Evolutionary conservation across 257 asterid genomes (phyloP), one percentile per base, ranked within the genome.

Genomic region (Ilex asprella): DNA sequence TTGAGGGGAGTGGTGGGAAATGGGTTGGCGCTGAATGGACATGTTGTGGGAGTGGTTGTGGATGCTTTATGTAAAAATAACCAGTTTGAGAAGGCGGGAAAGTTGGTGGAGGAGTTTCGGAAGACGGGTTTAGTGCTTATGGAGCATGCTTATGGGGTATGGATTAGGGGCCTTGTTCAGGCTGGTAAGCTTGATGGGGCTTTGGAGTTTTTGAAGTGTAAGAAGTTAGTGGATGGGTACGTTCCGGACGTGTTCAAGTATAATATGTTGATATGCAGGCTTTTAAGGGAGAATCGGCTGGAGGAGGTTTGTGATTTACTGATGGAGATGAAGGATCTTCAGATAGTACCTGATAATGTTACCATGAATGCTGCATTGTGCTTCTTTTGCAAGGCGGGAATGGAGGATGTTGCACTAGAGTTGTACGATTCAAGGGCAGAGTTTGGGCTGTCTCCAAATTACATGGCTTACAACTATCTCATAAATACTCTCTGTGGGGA

Each of bases 381-480:
- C 75, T 83, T 92, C 72, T 87, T 87, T 55, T 86, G 96, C 72
- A 92, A 92, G 76, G 79, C 69, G 15, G 96, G 98, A 61, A 74
- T 79, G 85, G 67, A 70, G 70, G 91, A 86, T 69, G 73, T 82
- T 64, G 97, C 96, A 3, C 10, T 79, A 71, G 83, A 74, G 55
- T 79, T 92, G 80, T 92, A 84, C 67, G 62, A 86, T 71, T 84
- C 81, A 4, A 82, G 94, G 71, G 75, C 61, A 4, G 90, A 86
- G 75, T 75, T 82, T 68, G 95, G 89, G 51, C 81, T 86, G 27
- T 83, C 97, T 64, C 79, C 85, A 49, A 86, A 77, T 67, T 68
- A 70, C 60, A 81, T 83, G 91, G 84, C 96, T 62, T 86, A 89
- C 76, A 83, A 89, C 70, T 83, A 78, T 80, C 89, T 92, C 53